Conservation (phyloP, 352 stramenopile genomes). For the Lagenidium sp. region DNA sequence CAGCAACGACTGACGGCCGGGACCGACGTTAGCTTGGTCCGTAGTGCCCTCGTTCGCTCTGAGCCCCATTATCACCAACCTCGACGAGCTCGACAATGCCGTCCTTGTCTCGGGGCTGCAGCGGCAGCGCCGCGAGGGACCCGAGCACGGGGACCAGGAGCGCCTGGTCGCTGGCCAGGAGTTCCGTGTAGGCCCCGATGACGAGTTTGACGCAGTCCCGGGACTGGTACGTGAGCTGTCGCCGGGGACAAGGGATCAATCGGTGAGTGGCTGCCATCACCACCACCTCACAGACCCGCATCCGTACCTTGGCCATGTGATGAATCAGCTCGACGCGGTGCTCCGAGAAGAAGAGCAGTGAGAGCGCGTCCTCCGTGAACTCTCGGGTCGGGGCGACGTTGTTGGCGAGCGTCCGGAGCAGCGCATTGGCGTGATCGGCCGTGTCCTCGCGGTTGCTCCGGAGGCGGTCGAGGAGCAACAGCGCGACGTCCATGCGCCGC, state of each 20-base stretch:
- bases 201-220: conserved; percentile 72
- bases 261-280: neutral
- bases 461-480: conserved; percentile 62
- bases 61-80: conserved; percentile 18
- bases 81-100: conserved; percentile 49
- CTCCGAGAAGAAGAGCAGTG: conserved; percentile 63
- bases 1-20: conserved; percentile 44
- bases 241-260: neutral
- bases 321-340: conserved; percentile 74
- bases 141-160: conserved; percentile 72
- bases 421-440: conserved; percentile 52
- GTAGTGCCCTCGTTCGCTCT: too few relatives aligned
- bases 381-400: conserved; percentile 55
- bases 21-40: too few relatives aligned
- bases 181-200: conserved; percentile 59
- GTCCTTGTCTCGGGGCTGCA: conserved; percentile 54
- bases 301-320: conserved; percentile 57
- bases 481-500: conserved; percentile 35
- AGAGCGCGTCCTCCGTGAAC: conserved; percentile 65
- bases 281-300: neutral
- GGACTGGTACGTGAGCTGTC: conserved; percentile 73
- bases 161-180: conserved; percentile 64
- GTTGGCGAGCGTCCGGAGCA: conserved; percentile 71
- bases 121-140: conserved; percentile 64
- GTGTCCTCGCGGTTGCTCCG: conserved; percentile 36